A percentile compares a stretch with the other conserved stretches of the same genome.
Evolutionary conservation across 148 eudicot genomes (phyloP).

Genomic region (Rhododendron williamsianum): DNA sequence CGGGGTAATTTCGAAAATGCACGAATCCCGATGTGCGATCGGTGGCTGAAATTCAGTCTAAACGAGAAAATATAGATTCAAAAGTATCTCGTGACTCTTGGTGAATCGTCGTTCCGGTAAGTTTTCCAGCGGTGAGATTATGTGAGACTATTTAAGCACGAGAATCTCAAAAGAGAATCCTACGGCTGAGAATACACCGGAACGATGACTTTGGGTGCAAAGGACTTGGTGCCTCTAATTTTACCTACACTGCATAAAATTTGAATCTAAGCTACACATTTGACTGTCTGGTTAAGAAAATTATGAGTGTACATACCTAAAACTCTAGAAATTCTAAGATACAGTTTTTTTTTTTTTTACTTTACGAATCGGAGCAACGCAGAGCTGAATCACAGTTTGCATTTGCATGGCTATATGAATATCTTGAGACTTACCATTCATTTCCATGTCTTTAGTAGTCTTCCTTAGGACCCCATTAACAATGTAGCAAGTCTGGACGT

Average conservation of each 20-base stretch:
- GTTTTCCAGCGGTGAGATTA: background rate
- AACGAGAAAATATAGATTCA: background rate
- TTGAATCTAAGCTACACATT: background rate
- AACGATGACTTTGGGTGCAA: background rate
- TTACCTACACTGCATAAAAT: background rate
- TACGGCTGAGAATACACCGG: background rate
- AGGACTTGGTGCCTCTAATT: background rate
- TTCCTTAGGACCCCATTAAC: conserved; percentile 97
- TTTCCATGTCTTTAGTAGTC: conserved; percentile 89
- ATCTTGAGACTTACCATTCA: conserved; percentile 58
- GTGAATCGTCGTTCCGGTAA: background rate
- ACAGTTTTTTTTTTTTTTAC: no score
- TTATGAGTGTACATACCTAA: background rate
- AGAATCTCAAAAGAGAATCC: background rate
- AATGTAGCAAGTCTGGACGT: conserved; percentile 93
- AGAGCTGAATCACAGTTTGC: no score
- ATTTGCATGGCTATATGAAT: background rate
- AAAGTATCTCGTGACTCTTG: background rate
- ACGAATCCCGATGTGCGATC: background rate
- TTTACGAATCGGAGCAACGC: background rate
- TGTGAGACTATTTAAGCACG: background rate
- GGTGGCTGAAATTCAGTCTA: background rate
- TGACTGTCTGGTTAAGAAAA: background rate
- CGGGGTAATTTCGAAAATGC: background rate
- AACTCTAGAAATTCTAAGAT: background rate